Evolutionary conservation across 2,329 filamentous ascomycete species (phyloP).

Genomic region (Fusarium ramigenum): DNA sequence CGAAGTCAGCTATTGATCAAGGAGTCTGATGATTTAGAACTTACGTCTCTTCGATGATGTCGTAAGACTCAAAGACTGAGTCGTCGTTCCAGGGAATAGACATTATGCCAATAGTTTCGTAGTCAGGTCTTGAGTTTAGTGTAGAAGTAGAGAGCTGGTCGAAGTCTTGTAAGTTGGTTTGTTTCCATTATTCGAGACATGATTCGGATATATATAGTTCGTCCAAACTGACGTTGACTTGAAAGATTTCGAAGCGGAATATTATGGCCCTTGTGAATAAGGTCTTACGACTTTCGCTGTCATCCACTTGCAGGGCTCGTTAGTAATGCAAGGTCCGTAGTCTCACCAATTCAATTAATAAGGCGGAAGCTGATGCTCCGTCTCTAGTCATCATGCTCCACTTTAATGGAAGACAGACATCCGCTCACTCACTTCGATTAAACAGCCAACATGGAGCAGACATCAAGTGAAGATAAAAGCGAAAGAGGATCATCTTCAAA

Average conservation of each 20-base stretch:
- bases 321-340: not conserved
- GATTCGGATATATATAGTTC: not conserved
- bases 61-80: constrained; percentile 32
- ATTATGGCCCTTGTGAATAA: not conserved
- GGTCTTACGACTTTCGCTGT: not conserved
- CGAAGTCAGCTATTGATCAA: not conserved
- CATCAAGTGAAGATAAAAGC: not conserved
- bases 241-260: not conserved
- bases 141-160: not conserved
- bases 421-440: not conserved
- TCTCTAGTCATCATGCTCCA: not conserved
- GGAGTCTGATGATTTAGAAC: not conserved
- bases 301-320: not conserved
- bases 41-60: constrained; percentile 30
- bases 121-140: not conserved
- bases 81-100: constrained; percentile 26
- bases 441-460: not conserved
- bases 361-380: constrained; percentile 5
- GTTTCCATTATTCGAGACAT: not conserved
- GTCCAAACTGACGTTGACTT: too few species aligned
- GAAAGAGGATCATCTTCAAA: too few species aligned
- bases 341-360: not conserved
- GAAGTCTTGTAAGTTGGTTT: not conserved
- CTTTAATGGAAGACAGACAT: not conserved
- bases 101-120: not conserved